phyloP scores from a whole-genome alignment of 768 basidiomycete genomes.

The Lactarius quietus region DNA sequence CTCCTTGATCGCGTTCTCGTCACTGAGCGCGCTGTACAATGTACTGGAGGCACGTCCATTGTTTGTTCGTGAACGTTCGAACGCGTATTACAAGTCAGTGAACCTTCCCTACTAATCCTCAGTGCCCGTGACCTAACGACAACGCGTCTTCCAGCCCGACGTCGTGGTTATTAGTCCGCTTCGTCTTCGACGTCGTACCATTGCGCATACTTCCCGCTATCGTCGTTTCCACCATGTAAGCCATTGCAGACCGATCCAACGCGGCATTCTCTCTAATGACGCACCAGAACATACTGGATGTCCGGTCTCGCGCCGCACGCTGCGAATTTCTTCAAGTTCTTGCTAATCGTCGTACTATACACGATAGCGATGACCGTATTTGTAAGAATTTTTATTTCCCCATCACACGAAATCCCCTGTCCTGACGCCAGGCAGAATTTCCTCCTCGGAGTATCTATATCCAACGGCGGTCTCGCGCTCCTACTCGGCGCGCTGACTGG shows the following conservation, averaged over 20 bases:
- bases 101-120: neutral
- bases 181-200: conserved; percentile 87
- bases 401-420: neutral
- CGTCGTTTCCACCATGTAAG: conserved; percentile 78
- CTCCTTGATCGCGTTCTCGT: conserved; percentile 86
- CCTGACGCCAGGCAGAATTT: conserved; percentile 59
- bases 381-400: conserved; percentile 42
- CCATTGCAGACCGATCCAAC: conserved; percentile 6
- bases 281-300: conserved; percentile 88
- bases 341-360: conserved; percentile 84
- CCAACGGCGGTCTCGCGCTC: conserved; percentile 87
- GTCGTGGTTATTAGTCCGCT: conserved; percentile 85
- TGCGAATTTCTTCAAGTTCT: conserved; percentile 89
- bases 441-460: conserved; percentile 78
- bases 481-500: conserved; percentile 75
- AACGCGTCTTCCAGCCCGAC: conserved; percentile 55
- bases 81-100: conserved; percentile 74
- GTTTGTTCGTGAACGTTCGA: conserved; percentile 87
- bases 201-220: conserved; percentile 87
- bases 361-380: conserved; percentile 83
- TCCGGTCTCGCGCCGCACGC: conserved; percentile 79
- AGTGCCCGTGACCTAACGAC: conserved; percentile 5
- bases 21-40: conserved; percentile 87
- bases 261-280: neutral
- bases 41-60: conserved; percentile 79